Conservation (phyloP, 1,139 yeast genomes). For the Yamadazyma songkhlaensis region DNA sequence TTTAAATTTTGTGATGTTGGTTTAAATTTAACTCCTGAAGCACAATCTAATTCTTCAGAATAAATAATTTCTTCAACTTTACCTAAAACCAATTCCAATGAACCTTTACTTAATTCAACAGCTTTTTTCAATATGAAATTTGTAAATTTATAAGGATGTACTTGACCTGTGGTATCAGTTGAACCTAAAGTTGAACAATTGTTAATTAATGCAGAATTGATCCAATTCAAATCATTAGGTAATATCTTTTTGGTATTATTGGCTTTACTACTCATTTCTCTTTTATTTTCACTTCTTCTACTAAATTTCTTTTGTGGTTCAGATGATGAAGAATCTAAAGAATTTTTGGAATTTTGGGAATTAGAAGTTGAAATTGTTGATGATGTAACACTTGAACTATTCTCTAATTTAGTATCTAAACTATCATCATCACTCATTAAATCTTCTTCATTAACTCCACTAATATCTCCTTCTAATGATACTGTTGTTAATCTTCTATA, state of each 20-base stretch:
- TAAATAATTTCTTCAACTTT: constrained; percentile 70
- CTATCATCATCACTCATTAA: constrained; percentile 16
- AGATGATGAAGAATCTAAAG: background rate
- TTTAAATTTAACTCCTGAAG: constrained; percentile 61
- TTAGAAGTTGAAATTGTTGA: constrained; percentile 1
- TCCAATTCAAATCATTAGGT: constrained; percentile 83
- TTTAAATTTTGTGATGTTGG: constrained; percentile 49
- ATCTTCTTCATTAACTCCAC: constrained; percentile 26
- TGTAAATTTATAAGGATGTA: constrained; percentile 92
- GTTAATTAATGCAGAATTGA: constrained; percentile 59
- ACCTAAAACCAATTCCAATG: constrained; percentile 82
- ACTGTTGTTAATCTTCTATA: constrained; percentile 86
- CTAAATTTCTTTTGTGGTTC: constrained; percentile 36
- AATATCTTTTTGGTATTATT: constrained; percentile 25
- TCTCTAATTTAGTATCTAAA: constrained; percentile 6
- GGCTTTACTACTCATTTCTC: background rate
- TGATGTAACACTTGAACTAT: constrained; percentile 5
- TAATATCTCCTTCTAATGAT: constrained; percentile 80
- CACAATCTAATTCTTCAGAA: constrained; percentile 60
- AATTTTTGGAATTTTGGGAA: background rate
- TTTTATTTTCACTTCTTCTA: constrained; percentile 12
- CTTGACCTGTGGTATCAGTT: constrained; percentile 89
- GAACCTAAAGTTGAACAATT: constrained; percentile 85
- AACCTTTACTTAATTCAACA: constrained; percentile 63
- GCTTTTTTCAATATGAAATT: constrained; percentile 77